Evolutionary conservation across 73 alveolate species (phyloP), one percentile per base, ranked within the genome.

Genomic region (Paramecium sexaurelia): DNA sequence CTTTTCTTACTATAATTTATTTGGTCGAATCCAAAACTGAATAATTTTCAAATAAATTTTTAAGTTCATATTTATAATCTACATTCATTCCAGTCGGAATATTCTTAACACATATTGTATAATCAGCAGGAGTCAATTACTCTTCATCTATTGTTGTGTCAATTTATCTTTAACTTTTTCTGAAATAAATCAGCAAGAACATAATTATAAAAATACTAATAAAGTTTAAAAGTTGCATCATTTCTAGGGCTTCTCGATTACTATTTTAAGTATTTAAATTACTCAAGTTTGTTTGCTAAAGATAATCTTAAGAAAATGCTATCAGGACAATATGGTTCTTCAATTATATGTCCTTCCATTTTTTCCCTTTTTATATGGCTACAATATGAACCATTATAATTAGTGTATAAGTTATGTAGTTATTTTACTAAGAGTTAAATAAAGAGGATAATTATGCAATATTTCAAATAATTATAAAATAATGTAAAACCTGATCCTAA

Each of bases 111-210:
- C 85, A 68, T 9, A 88, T 69, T 7, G 94, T 88, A 88, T 88
- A 88, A 40, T 88, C 94, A 13, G 85, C 85, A 22, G 94, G 94
- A 11, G 94, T 88, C n/a, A 82, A 68, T 69, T 39, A 20, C 22
- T 75, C 85, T 19, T 75, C 94, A 88, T 88, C 94, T 26, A 88
- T 88, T 15, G 78, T 82, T 20, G 75, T 41, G 43, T 88, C 94
- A 20, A 88, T 88, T 68, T 66, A 45, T 88, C 94, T 88, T 69
- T 88, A 47, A 29, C 87, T 88, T 61, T 82, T 88, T 69, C 94
- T 88, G 33, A 88, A 88, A 61, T 68, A 88, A 47, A 88, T 32
- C 10, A 88, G 37, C 5, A 88, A 26, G 26, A 66, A 33, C 94
- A 88, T 88, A 6, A 88, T 69, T 39, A 82, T 69, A 5, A 67